Conservation (phyloP, 306 rosid species). For the Vachellia collinsii region DNA sequence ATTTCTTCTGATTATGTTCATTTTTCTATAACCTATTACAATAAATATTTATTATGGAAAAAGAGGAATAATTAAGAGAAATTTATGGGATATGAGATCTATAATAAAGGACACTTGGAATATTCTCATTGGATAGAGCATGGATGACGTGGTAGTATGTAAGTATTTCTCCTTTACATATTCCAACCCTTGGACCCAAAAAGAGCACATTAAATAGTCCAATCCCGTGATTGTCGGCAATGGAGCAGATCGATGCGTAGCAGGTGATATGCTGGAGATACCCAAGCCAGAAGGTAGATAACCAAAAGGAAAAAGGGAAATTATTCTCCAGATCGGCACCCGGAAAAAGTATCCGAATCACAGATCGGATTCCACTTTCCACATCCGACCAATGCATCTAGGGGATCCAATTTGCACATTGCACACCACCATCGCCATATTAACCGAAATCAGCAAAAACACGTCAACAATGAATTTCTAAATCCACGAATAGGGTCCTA, state of each 20-base stretch:
- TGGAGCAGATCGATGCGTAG: neutral
- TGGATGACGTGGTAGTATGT: too few species aligned
- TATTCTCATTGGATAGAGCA: too few species aligned
- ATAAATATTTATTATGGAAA: too few species aligned
- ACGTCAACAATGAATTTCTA: constrained; percentile 30
- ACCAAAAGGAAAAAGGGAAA: neutral
- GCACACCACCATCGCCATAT: neutral
- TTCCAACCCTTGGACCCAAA: neutral
- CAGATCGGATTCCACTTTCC: constrained; percentile 28
- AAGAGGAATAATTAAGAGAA: too few species aligned
- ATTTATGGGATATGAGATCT: too few species aligned
- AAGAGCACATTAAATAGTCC: neutral
- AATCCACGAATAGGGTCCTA: constrained; percentile 25
- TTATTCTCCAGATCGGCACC: neutral
- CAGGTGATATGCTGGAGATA: too few species aligned
- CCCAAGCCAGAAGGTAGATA: neutral
- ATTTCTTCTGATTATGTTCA: too few species aligned
- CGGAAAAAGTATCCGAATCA: constrained; percentile 16
- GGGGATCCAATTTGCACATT: neutral
- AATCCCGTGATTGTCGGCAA: constrained; percentile 38
- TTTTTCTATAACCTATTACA: too few species aligned
- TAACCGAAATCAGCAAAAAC: constrained; percentile 8
- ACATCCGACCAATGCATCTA: neutral
- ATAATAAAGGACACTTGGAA: too few species aligned
- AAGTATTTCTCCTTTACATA: too few species aligned